Base-by-base conservation (phyloP, 108 stramenopile genomes). In the Ochromonas danica region DNA sequence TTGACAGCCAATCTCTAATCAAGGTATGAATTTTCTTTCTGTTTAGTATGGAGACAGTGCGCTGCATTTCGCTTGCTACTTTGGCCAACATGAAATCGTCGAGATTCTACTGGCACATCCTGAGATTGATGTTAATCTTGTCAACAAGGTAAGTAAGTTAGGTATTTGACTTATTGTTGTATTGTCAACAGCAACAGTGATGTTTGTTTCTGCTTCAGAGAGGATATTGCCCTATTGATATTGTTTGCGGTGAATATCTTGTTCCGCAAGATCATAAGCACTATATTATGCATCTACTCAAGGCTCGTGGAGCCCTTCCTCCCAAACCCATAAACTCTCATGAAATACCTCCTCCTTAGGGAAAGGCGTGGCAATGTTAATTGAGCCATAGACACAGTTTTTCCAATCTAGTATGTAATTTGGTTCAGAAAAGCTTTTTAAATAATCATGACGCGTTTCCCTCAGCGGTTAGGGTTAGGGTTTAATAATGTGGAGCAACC, bases 11-110 rank as follows among this genome's bases (percentile, higher is more conserved):
- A 57, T 57, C 51, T 57, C 51, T 57, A 57, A 57, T 57, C 51
- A 57, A 57, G 51, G 51, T 57, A 57, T 57, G 51, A 57, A 57
- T 57, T 57, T 57, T 57, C 51, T 57, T 57, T 57, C 51, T 57
- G 51, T 57, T 57, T 57, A 57, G 51, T 57, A 57, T 57, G 51
- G 51, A 57, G 51, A 57, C 51, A 57, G 51, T 57, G 51, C 51
- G 51, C 51, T 57, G 51, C 51, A 57, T 57, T 57, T 57, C 51
- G 51, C 51, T 57, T 57, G 51, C 51, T 57, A 57, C 51, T 57
- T 57, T 57, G 51, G 51, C 51, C 51, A 57, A 57, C 51, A 57
- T 57, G 51, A 57, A 57, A 57, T 57, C 51, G 51, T 57, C 51
- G 51, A 57, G 51, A 57, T 57, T 57, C 51, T 57, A 57, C 51